These are phyloP conservation scores for Acer yangbiense DNA, from an alignment of 345 rosid genomes.

Conservation along the genomic window DNA sequence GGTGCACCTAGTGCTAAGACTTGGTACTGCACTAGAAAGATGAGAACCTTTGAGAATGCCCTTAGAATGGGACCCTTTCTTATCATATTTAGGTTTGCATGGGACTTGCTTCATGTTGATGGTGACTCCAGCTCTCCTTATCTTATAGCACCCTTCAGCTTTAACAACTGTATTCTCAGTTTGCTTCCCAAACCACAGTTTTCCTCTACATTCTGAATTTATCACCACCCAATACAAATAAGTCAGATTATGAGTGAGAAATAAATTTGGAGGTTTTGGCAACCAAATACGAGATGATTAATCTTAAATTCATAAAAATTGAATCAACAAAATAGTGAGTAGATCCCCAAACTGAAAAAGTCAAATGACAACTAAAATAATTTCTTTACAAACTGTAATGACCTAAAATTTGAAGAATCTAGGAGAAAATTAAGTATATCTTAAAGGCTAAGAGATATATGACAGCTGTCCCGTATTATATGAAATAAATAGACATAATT, in stretches of 20 bases:
- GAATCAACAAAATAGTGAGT: neutral
- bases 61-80: slow-evolving; percentile 36
- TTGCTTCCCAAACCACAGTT: slow-evolving; percentile 49
- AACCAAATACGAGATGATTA: neutral
- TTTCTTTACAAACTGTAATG: neutral
- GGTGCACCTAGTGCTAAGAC: slow-evolving; percentile 38
- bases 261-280: neutral
- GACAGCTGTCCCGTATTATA: neutral
- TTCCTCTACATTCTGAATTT: slow-evolving; percentile 59
- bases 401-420: neutral
- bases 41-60: slow-evolving; percentile 42
- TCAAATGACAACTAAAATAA: neutral
- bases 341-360: neutral
- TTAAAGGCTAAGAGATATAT: neutral
- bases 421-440: neutral
- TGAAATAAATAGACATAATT: neutral
- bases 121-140: slow-evolving; percentile 40
- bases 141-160: slow-evolving; percentile 46
- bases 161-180: slow-evolving; percentile 37
- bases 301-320: neutral
- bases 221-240: slow-evolving; percentile 11
- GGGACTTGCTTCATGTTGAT: slow-evolving; percentile 28
- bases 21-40: slow-evolving; percentile 25
- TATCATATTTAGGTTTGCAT: slow-evolving; percentile 33
- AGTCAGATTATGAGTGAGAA: neutral